These are phyloP conservation scores for Cercospora zeae-maydis DNA, from an alignment of 2,329 filamentous ascomycete genomes.

Conservation along the genomic window DNA sequence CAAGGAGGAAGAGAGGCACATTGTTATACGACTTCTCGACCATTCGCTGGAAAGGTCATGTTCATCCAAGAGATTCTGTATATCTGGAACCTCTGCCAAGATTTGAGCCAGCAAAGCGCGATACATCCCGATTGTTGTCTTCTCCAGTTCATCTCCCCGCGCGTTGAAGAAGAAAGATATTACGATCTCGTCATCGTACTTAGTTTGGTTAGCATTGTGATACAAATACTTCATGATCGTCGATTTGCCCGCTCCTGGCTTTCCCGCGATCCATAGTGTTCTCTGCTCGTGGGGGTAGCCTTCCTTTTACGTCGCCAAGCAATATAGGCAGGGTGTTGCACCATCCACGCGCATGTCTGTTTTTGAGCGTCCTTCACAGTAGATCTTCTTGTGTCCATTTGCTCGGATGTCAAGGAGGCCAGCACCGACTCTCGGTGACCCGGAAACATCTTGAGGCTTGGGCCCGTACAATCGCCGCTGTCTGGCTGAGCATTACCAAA, in stretches of 20 bases:
- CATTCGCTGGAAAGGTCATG: background rate
- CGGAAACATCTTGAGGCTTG: background rate
- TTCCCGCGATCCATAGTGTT: slow-evolving; percentile 42
- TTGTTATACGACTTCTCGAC: background rate
- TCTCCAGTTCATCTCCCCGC: slow-evolving; percentile 45
- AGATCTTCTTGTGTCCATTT: slow-evolving; percentile 40
- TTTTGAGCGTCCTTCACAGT: slow-evolving; percentile 40
- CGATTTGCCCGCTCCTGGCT: slow-evolving; percentile 40
- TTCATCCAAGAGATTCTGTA: slow-evolving; percentile 37
- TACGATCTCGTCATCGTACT: slow-evolving; percentile 22
- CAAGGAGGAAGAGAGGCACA: background rate
- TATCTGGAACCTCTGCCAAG: slow-evolving; percentile 35
- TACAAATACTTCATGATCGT: slow-evolving; percentile 38
- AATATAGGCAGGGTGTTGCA: slow-evolving; percentile 36
- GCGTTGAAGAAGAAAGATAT: slow-evolving; percentile 53
- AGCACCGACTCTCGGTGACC: background rate
- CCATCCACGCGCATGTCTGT: slow-evolving; percentile 45
- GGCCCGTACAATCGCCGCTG: background rate
- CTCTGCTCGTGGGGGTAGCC: slow-evolving; percentile 26
- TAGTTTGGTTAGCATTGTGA: slow-evolving; percentile 17
- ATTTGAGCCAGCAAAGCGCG: slow-evolving; percentile 50
- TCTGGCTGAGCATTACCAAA: background rate
- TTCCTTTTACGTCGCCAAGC: slow-evolving; percentile 38
- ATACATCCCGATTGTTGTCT: slow-evolving; percentile 49
- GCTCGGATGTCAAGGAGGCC: slow-evolving; percentile 36